Percentiles rank a stretch among this genome's conserved stretches.
phyloP scores from a whole-genome alignment of 352 stramenopile genomes.

The Phytophthora meadii region DNA sequence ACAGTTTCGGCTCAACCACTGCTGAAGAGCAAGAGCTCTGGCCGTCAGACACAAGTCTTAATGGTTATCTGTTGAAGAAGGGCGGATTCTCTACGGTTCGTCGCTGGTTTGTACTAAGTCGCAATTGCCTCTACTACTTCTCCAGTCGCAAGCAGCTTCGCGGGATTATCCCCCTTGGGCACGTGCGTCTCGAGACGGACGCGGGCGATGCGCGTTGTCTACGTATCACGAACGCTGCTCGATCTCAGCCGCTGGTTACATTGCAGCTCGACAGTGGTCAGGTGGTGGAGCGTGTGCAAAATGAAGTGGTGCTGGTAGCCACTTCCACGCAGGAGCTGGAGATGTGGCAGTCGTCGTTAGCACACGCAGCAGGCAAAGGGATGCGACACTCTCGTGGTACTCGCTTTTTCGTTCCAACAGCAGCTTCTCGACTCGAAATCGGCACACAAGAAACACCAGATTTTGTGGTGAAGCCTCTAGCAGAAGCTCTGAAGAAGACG shows the following conservation, averaged over 20 bases:
- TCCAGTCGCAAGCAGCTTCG: constrained; percentile 81
- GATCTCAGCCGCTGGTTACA: constrained; percentile 70
- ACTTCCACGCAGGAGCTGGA: constrained; percentile 78
- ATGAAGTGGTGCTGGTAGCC: constrained; percentile 80
- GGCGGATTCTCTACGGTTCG: constrained; percentile 80
- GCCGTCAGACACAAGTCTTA: constrained; percentile 89
- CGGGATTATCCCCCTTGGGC: constrained; percentile 86
- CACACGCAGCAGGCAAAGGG: constrained; percentile 79
- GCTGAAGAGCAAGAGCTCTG: constrained; percentile 89
- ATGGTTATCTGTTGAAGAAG: constrained; percentile 87
- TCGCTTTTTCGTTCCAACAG: constrained; percentile 85
- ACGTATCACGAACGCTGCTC: constrained; percentile 73
- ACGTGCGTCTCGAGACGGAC: constrained; percentile 77
- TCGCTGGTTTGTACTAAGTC: constrained; percentile 89
- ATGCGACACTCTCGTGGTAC: constrained; percentile 84
- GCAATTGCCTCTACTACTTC: constrained; percentile 92
- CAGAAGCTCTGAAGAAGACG: constrained; percentile 79
- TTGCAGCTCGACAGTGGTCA: constrained; percentile 86
- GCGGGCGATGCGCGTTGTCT: constrained; percentile 57
- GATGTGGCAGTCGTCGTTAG: constrained; percentile 90
- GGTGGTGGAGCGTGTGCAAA: constrained; percentile 80
- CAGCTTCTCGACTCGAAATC: constrained; percentile 82
- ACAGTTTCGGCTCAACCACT: constrained; percentile 82
- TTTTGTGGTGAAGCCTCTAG: constrained; percentile 77
- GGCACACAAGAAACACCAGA: constrained; percentile 80